Percentiles rank a stretch among this genome's conserved stretches.
Conservation (phyloP, 176 grass and related monocot species). For the Lolium rigidum region DNA sequence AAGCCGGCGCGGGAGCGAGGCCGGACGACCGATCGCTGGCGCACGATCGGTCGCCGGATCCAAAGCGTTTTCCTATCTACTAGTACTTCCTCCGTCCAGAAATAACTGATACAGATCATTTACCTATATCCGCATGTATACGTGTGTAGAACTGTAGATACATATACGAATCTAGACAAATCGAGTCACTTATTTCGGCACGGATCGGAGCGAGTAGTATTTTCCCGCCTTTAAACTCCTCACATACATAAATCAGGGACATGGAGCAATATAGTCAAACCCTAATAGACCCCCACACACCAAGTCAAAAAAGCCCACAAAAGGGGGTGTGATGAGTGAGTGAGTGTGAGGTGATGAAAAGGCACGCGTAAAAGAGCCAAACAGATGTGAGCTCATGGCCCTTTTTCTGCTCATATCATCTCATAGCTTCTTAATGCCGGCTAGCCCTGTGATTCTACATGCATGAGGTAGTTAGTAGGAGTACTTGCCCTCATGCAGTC, state of each 20-base stretch:
- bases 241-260: background rate
- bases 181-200: too few species aligned
- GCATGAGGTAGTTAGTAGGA: slow-evolving; percentile 40
- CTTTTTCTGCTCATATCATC: slow-evolving; percentile 6
- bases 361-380: slow-evolving; percentile 48
- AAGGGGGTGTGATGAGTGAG: background rate
- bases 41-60: too few species aligned
- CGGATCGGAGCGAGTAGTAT: background rate
- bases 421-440: slow-evolving; percentile 5
- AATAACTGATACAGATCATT: too few species aligned
- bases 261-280: slow-evolving; percentile 45
- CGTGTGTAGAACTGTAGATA: too few species aligned
- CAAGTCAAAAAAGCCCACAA: slow-evolving; percentile 44
- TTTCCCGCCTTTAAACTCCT: slow-evolving; percentile 39
- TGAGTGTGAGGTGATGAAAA: background rate
- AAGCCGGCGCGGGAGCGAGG: too few species aligned
- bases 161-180: too few species aligned
- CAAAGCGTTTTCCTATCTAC: too few species aligned
- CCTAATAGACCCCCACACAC: slow-evolving; percentile 3
- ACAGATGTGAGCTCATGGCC: slow-evolving; percentile 27
- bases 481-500: slow-evolving; percentile 23
- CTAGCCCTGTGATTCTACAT: slow-evolving; percentile 37
- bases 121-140: too few species aligned
- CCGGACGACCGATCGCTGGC: too few species aligned
- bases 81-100: too few species aligned